Evolutionary conservation across 306 rosid species (phyloP).

Genomic region (Neltuma alba): DNA sequence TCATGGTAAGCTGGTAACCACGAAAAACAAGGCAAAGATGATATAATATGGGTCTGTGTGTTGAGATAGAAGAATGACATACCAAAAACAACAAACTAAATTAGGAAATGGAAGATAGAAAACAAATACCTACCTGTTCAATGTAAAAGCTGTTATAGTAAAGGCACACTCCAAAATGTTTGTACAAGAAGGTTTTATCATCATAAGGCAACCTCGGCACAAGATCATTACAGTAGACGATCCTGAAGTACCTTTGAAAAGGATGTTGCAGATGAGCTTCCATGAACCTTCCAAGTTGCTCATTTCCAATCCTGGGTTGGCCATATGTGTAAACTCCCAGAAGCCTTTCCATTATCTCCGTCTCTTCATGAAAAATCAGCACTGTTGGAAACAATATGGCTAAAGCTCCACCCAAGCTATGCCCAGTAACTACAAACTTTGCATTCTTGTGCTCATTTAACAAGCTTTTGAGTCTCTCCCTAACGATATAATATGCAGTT

Average conservation of each 20-base stretch:
- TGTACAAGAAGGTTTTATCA: conserved; percentile 62
- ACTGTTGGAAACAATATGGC: conserved; percentile 72
- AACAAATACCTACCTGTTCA: conserved; percentile 50
- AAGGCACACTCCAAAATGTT: conserved; percentile 78
- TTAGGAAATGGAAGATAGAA: background rate
- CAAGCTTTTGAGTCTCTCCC: conserved; percentile 55
- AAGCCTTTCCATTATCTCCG: conserved; percentile 61
- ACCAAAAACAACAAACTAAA: conserved; percentile 10
- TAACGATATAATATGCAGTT: conserved; percentile 61
- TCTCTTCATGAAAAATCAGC: conserved; percentile 64
- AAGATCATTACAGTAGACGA: conserved; percentile 81
- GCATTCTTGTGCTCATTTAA: conserved; percentile 70
- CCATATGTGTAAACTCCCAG: conserved; percentile 76
- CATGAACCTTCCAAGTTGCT: conserved; percentile 65
- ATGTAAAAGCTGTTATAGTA: conserved; percentile 65
- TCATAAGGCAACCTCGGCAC: conserved; percentile 85
- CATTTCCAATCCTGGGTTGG: conserved; percentile 75
- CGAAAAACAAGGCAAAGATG: background rate
- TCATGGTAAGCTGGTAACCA: background rate
- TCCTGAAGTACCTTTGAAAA: conserved; percentile 64
- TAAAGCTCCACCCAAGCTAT: conserved; percentile 82
- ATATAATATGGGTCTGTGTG: background rate
- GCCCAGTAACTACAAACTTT: conserved; percentile 73
- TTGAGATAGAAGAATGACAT: conserved; percentile 9
- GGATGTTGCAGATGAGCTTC: conserved; percentile 55